Evolutionary conservation across 73 alveolate genomes (phyloP), one percentile per base, ranked within the genome.

Genomic region (Paramecium sexaurelia): DNA sequence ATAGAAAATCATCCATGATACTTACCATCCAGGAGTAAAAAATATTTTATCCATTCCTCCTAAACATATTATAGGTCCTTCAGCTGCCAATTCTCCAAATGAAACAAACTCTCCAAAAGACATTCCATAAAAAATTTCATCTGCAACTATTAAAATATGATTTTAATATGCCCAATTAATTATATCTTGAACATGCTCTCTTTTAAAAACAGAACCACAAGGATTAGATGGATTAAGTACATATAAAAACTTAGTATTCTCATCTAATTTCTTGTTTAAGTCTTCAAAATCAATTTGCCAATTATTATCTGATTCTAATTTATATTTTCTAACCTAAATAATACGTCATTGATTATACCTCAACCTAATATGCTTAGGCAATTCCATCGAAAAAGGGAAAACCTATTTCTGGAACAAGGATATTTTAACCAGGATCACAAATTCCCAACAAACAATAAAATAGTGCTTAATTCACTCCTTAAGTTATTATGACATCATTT

Each of bases 11-110:
- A 92, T 87, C 98, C 99, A 96, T 7, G 98, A 96, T 7, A 87
- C 78, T 71, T 98, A 90, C 98, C 99, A 96, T n/a, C 98, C 99
- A 43, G 99, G 99, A 20, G 96, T 96, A 24, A 94, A 66, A 75
- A 92, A 96, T 20, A 93, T 94, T 92, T 96, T 96, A 6, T 97
- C 94, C 45, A 96, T 69, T 10, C 96, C 96, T 33, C 96, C 90
- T n/a, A 90, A 56, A 37, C 95, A 35, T 68, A 93, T 68, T 55
- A 93, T 94, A 5, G 96, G 96, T 22, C 92, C 96, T 27, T 78
- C 51, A 32, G 78, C 93, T 36, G 96, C 93, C 37, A 93, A 75
- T 43, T 91, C 86, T 8, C 92, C 87, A 33, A 93, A 73, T 20
- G 92, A 82, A 82, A 66, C 61, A 67, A 91, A 91, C 32, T 92